Percentiles rank a stretch among this genome's conserved stretches.
These are phyloP conservation scores for Mesotaenium endlicherianum DNA, from an alignment of 139 green algal genomes.

Conservation along the genomic window DNA sequence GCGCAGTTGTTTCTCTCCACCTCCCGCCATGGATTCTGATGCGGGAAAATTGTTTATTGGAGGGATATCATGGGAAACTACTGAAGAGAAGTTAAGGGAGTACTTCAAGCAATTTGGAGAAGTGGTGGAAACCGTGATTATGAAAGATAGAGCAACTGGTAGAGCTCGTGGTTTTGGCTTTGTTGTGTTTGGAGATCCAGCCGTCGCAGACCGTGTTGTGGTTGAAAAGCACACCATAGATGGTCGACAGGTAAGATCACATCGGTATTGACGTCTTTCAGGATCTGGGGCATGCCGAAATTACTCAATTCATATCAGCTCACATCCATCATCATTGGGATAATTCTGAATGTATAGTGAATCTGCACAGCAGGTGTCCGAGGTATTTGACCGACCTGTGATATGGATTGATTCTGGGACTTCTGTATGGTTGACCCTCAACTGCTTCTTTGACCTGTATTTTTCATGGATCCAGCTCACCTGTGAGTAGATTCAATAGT, in stretches of 20 bases:
- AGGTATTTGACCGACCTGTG: not conserved
- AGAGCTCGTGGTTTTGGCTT: constrained; percentile 94
- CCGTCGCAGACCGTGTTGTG: constrained; percentile 86
- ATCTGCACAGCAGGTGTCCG: not conserved
- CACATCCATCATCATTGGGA: not conserved
- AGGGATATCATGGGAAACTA: constrained; percentile 59
- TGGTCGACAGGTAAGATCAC: constrained; percentile 58
- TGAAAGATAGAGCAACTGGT: constrained; percentile 92
- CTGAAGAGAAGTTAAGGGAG: constrained; percentile 49
- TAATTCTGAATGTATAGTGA: not conserved
- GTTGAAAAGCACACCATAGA: constrained; percentile 87
- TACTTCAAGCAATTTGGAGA: constrained; percentile 83
- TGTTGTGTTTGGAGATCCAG: constrained; percentile 84
- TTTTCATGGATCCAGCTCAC: no score
- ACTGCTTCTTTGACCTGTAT: not conserved
- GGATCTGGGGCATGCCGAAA: no score
- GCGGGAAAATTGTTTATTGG: constrained; percentile 57
- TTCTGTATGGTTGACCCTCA: not conserved
- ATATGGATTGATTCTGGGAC: not conserved
- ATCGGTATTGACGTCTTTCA: not conserved
- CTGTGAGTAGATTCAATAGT: no score
- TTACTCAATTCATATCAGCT: not conserved
- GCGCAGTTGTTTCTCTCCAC: no score
- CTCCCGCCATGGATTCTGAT: constrained; percentile 47
- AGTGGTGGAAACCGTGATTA: constrained; percentile 84